Conservation (phyloP, 2,329 filamentous ascomycete genomes). For the Keithomyces neogunnii region DNA sequence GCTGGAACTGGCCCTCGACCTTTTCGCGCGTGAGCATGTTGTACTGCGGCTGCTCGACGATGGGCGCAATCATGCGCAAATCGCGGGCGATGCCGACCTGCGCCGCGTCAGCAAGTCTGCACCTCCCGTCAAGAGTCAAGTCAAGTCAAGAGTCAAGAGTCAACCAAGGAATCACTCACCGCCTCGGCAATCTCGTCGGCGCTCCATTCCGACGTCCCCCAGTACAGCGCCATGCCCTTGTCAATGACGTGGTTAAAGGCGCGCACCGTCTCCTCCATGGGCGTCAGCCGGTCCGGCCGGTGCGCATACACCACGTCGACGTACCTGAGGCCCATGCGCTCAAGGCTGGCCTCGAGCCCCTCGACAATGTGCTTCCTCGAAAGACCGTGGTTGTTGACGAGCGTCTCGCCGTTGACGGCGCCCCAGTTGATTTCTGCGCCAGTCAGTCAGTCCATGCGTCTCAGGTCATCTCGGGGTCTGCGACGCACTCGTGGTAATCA, state of each 20-base stretch:
- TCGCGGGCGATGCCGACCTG: constrained; percentile 43
- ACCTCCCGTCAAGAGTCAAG: constrained; percentile 19
- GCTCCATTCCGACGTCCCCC: constrained; percentile 63
- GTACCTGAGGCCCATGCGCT: constrained; percentile 46
- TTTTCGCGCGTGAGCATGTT: constrained; percentile 53
- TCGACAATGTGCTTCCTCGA: constrained; percentile 56
- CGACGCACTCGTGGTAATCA: constrained; percentile 35
- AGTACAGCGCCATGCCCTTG: constrained; percentile 61
- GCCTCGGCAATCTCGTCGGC: constrained; percentile 47
- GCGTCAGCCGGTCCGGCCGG: constrained; percentile 57
- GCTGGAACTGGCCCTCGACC: constrained; percentile 55
- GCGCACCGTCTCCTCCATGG: constrained; percentile 63
- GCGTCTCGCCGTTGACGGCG: constrained; percentile 22
- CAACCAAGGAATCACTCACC: constrained; percentile 11
- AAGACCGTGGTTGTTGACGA: constrained; percentile 56
- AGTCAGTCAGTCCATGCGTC: too few relatives aligned
- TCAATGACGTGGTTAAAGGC: constrained; percentile 65
- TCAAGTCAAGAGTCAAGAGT: too few relatives aligned
- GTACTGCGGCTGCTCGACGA: constrained; percentile 61
- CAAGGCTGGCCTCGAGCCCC: constrained; percentile 14
- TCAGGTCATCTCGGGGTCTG: too few relatives aligned
- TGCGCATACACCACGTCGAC: constrained; percentile 66
- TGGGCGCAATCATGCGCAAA: constrained; percentile 52
- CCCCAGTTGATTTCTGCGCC: neutral
- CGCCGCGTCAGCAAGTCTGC: constrained; percentile 32